These are phyloP conservation scores for Pleurotus djamor DNA, from an alignment of 768 basidiomycete genomes.

Conservation along the genomic window DNA sequence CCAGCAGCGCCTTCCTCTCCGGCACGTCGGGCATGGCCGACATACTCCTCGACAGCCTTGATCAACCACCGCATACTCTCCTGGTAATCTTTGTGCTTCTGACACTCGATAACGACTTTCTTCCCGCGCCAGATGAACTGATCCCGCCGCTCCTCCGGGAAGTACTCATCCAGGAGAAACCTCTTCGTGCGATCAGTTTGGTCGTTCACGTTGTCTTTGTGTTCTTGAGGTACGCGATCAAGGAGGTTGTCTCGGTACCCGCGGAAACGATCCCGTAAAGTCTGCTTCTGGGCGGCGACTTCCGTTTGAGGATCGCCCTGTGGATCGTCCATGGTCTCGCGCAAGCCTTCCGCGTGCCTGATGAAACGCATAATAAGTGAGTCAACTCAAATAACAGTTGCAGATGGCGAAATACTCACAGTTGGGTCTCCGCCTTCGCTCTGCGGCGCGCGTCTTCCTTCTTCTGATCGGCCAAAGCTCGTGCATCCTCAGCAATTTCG, in stretches of 20 bases:
- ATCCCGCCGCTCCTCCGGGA: constrained; percentile 86
- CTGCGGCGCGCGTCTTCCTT: background rate
- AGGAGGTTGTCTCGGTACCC: constrained; percentile 18
- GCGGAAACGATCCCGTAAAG: background rate
- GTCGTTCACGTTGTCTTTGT: constrained; percentile 54
- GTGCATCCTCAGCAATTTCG: background rate
- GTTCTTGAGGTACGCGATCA: constrained; percentile 66
- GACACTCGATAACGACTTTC: constrained; percentile 91
- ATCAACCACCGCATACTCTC: constrained; percentile 73
- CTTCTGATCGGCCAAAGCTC: background rate
- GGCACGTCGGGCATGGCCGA: constrained; percentile 37
- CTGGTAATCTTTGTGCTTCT: constrained; percentile 89
- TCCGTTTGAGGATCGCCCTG: background rate
- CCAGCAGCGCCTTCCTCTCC: constrained; percentile 15
- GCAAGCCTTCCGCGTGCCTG: background rate
- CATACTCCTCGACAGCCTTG: constrained; percentile 59
- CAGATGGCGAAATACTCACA: background rate
- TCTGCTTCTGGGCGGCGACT: background rate
- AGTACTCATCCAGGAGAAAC: constrained; percentile 77
- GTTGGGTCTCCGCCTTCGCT: background rate
- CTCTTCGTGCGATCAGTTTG: constrained; percentile 57
- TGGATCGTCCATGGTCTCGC: background rate
- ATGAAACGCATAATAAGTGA: too few species aligned
- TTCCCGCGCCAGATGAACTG: constrained; percentile 92
- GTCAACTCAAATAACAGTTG: too few species aligned